phyloP scores from a whole-genome alignment of 2,329 filamentous ascomycete species.

The Epichloe uncinata region DNA sequence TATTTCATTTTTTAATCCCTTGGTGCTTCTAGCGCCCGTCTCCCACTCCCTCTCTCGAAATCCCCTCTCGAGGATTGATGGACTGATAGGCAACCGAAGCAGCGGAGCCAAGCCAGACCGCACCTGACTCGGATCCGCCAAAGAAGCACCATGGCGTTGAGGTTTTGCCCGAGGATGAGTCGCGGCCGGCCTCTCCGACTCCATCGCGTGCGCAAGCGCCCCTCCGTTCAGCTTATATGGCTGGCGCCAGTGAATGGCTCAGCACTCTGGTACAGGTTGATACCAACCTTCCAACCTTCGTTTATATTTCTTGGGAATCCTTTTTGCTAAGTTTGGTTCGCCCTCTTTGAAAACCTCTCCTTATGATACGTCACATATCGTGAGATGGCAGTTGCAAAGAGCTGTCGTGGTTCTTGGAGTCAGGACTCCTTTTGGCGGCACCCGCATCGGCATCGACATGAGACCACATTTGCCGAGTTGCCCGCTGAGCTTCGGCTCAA shows the following conservation, averaged over 20 bases:
- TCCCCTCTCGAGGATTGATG: background rate
- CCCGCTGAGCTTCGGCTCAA: slow-evolving; percentile 25
- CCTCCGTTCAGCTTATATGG: background rate
- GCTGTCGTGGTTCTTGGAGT: background rate
- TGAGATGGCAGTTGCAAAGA: slow-evolving; percentile 2
- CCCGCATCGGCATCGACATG: background rate
- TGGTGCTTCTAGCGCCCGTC: background rate
- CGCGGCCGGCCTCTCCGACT: background rate
- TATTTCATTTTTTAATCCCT: background rate
- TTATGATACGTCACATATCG: slow-evolving; percentile 1
- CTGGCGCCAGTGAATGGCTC: slow-evolving; percentile 1
- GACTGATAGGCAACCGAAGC: background rate
- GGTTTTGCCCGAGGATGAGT: slow-evolving; percentile 2
- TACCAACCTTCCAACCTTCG: background rate
- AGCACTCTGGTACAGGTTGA: slow-evolving; percentile 2
- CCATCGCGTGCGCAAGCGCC: slow-evolving; percentile 1
- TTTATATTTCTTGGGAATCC: background rate
- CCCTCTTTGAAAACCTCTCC: background rate
- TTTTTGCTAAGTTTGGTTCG: background rate
- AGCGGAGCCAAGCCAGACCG: background rate
- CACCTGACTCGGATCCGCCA: background rate
- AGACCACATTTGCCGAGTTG: slow-evolving; percentile 15
- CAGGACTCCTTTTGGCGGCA: background rate
- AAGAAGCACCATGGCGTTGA: slow-evolving; percentile 3
- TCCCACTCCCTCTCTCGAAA: background rate